A percentile compares a stretch with the other conserved stretches of the same genome.
phyloP scores from a whole-genome alignment of 495 filamentous ascomycete species.

The Staphylotrichum tortipilum region DNA sequence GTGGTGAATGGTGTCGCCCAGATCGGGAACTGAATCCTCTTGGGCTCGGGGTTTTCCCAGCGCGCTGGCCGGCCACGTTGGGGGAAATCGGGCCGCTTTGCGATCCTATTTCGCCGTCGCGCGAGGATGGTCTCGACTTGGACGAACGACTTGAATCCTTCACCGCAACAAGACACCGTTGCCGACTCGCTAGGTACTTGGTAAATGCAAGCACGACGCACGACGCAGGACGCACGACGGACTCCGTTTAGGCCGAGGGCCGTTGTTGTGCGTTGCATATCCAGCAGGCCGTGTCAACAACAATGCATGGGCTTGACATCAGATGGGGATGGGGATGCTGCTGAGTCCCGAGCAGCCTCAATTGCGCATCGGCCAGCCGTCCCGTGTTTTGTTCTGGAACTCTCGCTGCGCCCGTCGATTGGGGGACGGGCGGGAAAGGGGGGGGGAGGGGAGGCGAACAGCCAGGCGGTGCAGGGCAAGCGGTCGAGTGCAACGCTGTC shows the following conservation, averaged over 20 bases:
- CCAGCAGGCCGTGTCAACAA: not conserved
- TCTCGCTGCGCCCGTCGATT: not conserved
- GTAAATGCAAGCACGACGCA: too few relatives aligned
- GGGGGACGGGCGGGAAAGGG: too few relatives aligned
- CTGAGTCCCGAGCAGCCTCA: not conserved
- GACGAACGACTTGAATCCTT: too few relatives aligned
- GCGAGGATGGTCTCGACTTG: too few relatives aligned
- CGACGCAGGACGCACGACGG: too few relatives aligned
- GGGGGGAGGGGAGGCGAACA: too few relatives aligned
- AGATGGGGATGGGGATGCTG: too few relatives aligned
- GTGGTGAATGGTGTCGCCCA: constrained; percentile 17
- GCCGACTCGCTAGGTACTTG: too few relatives aligned
- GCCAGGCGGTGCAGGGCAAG: constrained; percentile 4
- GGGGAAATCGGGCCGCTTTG: constrained; percentile 7
- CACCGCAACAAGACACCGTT: too few relatives aligned
- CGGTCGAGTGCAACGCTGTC: constrained; percentile 11
- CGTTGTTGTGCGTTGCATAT: not conserved
- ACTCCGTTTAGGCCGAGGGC: too few relatives aligned
- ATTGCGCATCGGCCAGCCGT: constrained; percentile 4
- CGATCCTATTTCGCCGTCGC: not conserved
- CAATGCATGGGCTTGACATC: not conserved
- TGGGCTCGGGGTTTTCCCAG: not conserved
- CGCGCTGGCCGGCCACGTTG: not conserved
- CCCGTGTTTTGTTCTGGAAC: constrained; percentile 11
- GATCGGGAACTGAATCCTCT: constrained; percentile 14